phyloP scores from a whole-genome alignment of 257 asterid genomes.

The Rhazya stricta region DNA sequence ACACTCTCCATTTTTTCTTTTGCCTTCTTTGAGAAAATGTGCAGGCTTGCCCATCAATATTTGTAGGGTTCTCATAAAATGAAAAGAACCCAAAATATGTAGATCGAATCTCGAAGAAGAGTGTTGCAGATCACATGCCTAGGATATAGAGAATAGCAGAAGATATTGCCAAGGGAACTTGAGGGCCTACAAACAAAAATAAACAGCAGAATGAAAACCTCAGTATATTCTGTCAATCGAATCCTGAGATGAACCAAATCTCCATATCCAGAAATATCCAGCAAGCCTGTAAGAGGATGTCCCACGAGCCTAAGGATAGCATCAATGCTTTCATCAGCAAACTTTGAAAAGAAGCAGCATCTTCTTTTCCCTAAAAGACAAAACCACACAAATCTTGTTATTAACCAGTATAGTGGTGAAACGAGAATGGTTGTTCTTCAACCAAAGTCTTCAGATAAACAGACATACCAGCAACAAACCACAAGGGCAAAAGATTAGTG shows the following conservation, averaged over 20 bases:
- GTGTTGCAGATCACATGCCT: background rate
- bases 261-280: slow-evolving; percentile 27
- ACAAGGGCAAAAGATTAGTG: slow-evolving; percentile 57
- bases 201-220: slow-evolving; percentile 39
- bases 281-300: slow-evolving; percentile 27
- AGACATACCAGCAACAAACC: slow-evolving; percentile 66
- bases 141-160: background rate
- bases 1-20: no score
- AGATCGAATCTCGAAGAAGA: background rate
- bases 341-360: slow-evolving; percentile 51
- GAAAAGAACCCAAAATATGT: background rate
- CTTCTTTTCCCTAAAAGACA: slow-evolving; percentile 51
- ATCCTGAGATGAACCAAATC: slow-evolving; percentile 42
- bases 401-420: background rate
- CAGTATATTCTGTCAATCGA: slow-evolving; percentile 61
- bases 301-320: slow-evolving; percentile 39
- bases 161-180: background rate
- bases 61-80: background rate
- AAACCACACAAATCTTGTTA: slow-evolving; percentile 10
- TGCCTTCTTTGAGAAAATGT: background rate
- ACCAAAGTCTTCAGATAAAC: slow-evolving; percentile 14
- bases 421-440: background rate
- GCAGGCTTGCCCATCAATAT: background rate
- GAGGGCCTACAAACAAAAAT: background rate
- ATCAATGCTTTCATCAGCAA: slow-evolving; percentile 46